phyloP scores from a whole-genome alignment of 1,284 basidiomycete species.

The Sporisorium iseilematis-ciliati region DNA sequence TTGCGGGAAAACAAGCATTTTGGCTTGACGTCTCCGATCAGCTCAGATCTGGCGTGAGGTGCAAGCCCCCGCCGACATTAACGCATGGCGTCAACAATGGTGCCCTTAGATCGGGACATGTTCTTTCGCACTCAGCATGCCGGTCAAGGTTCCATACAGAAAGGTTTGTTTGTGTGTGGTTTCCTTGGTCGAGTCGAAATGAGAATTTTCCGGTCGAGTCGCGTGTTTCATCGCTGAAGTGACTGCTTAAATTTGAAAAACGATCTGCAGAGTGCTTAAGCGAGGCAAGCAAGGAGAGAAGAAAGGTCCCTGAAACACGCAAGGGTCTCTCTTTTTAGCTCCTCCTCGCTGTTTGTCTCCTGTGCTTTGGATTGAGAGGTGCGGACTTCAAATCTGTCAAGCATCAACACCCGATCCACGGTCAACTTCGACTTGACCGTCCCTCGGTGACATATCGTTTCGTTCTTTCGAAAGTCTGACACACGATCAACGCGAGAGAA shows the following conservation, averaged over 20 bases:
- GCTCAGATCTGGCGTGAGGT: no score
- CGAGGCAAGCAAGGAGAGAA: slow-evolving; percentile 1
- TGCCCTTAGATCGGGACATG: no score
- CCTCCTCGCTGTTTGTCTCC: slow-evolving; percentile 4
- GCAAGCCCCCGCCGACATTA: no score
- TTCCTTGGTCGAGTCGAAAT: no score
- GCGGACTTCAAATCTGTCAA: neutral
- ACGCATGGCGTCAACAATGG: no score
- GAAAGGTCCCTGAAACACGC: neutral
- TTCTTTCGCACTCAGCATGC: no score
- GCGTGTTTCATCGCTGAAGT: neutral
- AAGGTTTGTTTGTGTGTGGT: no score
- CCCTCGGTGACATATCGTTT: slow-evolving; percentile 8
- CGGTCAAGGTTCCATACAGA: no score
- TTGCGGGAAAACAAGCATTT: no score
- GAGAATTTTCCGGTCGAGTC: no score
- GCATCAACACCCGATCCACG: neutral
- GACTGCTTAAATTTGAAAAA: neutral
- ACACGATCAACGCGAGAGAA: neutral
- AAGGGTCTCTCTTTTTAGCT: slow-evolving; percentile 2
- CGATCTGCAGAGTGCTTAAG: slow-evolving; percentile 4
- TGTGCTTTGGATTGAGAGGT: slow-evolving; percentile 1
- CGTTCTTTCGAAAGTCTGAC: neutral
- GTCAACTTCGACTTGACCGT: neutral
- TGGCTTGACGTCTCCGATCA: no score